Evolutionary conservation across 371 early-diverging fungal species (phyloP).

Genomic region (Mortierella sp.): DNA sequence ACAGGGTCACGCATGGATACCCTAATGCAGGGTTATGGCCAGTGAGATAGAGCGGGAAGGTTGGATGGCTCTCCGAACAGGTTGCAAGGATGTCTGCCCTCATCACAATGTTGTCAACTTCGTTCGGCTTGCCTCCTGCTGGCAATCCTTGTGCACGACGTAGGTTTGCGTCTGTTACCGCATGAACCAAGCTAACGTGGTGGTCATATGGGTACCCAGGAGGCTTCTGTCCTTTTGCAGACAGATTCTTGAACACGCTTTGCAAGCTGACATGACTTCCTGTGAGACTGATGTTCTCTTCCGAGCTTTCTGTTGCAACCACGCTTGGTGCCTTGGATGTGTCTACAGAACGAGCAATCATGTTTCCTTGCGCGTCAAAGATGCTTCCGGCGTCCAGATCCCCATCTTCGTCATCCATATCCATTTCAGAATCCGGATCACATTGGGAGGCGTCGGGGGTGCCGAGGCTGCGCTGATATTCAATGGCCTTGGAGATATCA

Average conservation of each 20-base stretch:
- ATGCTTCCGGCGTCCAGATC: conserved; percentile 35
- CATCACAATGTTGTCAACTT: conserved; percentile 52
- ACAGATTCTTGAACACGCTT: conserved; percentile 43
- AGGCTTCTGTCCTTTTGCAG: conserved; percentile 16
- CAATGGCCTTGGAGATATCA: conserved; percentile 55
- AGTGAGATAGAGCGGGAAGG: conserved; percentile 68
- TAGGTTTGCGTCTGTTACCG: conserved; percentile 53
- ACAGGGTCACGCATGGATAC: conserved; percentile 63
- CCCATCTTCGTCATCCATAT: conserved; percentile 59
- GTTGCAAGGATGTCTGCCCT: conserved; percentile 58
- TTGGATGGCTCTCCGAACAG: conserved; percentile 67
- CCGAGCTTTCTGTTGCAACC: conserved; percentile 32
- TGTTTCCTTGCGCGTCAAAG: conserved; percentile 44
- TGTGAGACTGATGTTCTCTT: conserved; percentile 24
- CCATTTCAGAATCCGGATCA: conserved; percentile 63
- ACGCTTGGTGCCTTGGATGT: conserved; percentile 37
- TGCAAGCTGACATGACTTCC: conserved; percentile 40
- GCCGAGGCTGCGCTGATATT: conserved; percentile 25
- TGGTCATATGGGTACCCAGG: conserved; percentile 18
- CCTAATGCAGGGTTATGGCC: conserved; percentile 61
- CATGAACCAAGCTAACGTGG: conserved; percentile 31
- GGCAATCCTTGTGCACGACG: conserved; percentile 31
- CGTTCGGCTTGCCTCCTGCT: conserved; percentile 35
- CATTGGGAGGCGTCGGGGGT: conserved; percentile 24
- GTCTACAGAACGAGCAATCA: conserved; percentile 28